phyloP scores from a whole-genome alignment of 768 basidiomycete species.

The Wakefieldia striispora region DNA sequence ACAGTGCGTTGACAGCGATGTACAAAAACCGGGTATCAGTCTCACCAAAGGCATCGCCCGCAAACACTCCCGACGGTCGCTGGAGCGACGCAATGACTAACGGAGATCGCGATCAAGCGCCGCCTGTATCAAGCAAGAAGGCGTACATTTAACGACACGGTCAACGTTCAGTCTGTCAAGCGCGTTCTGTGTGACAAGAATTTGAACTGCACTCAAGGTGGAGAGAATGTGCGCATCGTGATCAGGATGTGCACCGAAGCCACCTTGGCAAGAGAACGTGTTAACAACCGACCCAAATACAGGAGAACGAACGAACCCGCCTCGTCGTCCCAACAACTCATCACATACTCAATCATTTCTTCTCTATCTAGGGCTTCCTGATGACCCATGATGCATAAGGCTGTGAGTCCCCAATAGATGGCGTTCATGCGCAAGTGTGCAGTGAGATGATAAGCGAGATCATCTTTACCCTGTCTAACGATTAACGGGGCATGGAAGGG shows the following conservation, averaged over 20 bases:
- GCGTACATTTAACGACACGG: slow-evolving; percentile 72
- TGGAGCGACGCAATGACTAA: slow-evolving; percentile 84
- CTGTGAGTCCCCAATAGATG: slow-evolving; percentile 94
- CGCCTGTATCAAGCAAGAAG: neutral
- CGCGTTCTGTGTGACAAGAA: slow-evolving; percentile 82
- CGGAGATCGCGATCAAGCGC: neutral
- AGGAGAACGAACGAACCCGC: slow-evolving; percentile 46
- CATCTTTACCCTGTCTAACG: slow-evolving; percentile 65
- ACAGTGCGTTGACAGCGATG: slow-evolving; percentile 80
- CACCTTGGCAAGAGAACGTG: slow-evolving; percentile 50
- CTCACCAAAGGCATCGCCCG: slow-evolving; percentile 92
- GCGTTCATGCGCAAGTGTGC: slow-evolving; percentile 94
- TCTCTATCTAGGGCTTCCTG: slow-evolving; percentile 77
- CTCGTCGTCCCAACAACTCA: slow-evolving; percentile 95
- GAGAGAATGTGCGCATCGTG: slow-evolving; percentile 90
- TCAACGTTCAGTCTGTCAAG: slow-evolving; percentile 67
- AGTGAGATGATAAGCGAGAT: slow-evolving; percentile 85
- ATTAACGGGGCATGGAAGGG: neutral
- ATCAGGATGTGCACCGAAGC: slow-evolving; percentile 86
- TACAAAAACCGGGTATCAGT: slow-evolving; percentile 89
- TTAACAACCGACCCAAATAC: neutral
- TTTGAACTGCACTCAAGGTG: slow-evolving; percentile 91
- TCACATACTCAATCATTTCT: slow-evolving; percentile 85
- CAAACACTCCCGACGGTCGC: slow-evolving; percentile 82
- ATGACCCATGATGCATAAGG: slow-evolving; percentile 76